Base-by-base conservation (phyloP, 768 basidiomycete species). In the Boletus speciosus region DNA sequence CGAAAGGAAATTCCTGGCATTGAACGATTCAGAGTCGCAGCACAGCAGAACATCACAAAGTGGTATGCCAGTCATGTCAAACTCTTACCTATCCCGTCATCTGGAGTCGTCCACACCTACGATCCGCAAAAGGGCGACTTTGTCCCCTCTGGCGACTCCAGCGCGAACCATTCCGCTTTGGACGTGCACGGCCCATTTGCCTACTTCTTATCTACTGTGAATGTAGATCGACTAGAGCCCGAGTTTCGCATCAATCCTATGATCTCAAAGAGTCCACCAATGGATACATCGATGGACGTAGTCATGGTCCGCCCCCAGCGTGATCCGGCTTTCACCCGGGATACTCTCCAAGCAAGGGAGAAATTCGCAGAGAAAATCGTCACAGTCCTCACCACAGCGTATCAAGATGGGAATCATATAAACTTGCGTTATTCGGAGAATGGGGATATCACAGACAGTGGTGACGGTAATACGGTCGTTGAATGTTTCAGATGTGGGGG, bases 11-110 rank as follows among this genome's bases (percentile, higher is more conserved):
- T 86, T 27, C 93, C 93, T 5, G 85, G 88, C 8, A 72, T 93
- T 32, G 92, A 93, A 66, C 77, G 94, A 36, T 98, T 93, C 80
- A 88, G 93, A 70, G 71, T 88, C 35, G 94, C 96, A 3, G 95
- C 93, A 3, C 71, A 76, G 61, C 73, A 83, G 64, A 95, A 96
- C 66, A 80, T 82, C 54, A 76, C 76, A 16, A 80, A 80, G 39
- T 93, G 90, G 85, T 92, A 85, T 69, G 64, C 74, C 31, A 82
- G 84, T 34, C 66, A 59, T 37, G 82, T 84, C 50, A 81, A 71
- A 54, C 77, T 97, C 38, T 62, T 81, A 32, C 81, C 86, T 25
- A 54, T 71, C 4, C 61, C 74, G 14, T 67, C 68, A 38, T 62
- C 67, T 1, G 70, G 70, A 34, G 63, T 67, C 16, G 80, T 88